Conservation (phyloP, 768 basidiomycete species). For the Coprinopsis sp. region DNA sequence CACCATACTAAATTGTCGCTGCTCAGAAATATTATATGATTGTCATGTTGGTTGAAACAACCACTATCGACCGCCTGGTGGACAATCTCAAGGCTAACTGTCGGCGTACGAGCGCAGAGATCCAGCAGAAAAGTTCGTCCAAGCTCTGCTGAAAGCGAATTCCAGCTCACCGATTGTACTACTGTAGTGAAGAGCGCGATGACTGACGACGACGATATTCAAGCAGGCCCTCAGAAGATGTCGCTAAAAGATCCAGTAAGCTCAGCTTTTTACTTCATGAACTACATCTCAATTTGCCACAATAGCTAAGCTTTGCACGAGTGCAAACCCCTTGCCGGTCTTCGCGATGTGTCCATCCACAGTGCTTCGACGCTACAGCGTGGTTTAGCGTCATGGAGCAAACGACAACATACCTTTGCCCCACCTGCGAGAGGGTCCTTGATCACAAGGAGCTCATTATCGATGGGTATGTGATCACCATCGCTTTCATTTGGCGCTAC, state of each 20-base stretch:
- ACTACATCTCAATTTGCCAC: conserved; percentile 15
- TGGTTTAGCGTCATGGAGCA: conserved; percentile 96
- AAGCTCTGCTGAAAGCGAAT: background rate
- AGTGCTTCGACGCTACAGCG: conserved; percentile 92
- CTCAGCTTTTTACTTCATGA: conserved; percentile 7
- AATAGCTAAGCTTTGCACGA: conserved; percentile 79
- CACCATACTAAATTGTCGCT: background rate
- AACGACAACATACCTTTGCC: conserved; percentile 94
- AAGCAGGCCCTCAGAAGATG: conserved; percentile 86
- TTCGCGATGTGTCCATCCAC: conserved; percentile 78
- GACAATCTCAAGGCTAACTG: conserved; percentile 65
- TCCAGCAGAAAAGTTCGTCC: conserved; percentile 62
- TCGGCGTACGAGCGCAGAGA: conserved; percentile 56
- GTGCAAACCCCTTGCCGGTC: conserved; percentile 85
- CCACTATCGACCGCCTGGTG: conserved; percentile 65
- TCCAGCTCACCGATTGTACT: background rate
- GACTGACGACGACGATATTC: conserved; percentile 84
- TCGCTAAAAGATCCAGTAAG: conserved; percentile 91
- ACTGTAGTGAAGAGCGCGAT: conserved; percentile 53
- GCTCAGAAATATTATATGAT: conserved; percentile 82
- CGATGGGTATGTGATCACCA: conserved; percentile 62
- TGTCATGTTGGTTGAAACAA: conserved; percentile 80
- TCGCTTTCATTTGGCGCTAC: background rate
- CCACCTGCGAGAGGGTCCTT: conserved; percentile 81
- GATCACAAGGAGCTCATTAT: conserved; percentile 80